Evolutionary conservation across 2,329 filamentous ascomycete genomes (phyloP), one percentile per base, ranked within the genome.

Genomic region (Diaporthe sp.): DNA sequence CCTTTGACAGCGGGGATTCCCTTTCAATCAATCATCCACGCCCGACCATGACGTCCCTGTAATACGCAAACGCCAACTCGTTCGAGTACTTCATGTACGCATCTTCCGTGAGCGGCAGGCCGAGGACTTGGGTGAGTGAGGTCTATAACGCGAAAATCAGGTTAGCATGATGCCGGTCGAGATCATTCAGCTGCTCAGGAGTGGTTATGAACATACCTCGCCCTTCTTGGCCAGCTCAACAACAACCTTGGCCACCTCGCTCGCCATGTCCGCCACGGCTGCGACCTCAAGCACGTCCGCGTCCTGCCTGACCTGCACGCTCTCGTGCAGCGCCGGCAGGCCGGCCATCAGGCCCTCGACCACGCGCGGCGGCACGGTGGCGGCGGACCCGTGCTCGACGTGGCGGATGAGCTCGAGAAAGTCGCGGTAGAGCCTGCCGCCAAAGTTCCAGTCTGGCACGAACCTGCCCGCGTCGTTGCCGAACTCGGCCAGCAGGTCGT

Each of bases 251-350:
- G 93, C 94, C 75, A 96, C 91, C 59, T 92, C 88, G 70, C 91
- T 91, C 61, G 93, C 93, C 89, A 98, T 97, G 80, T 97, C 95
- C 77, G 93, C 92, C 71, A 96, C 88, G 0, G 95, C 94, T 55
- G 96, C 94, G 70, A 91, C 86, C 80, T 94, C 89, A 76, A 91
- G 82, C 8, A 82, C 80, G 50, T 86, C 84, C 3, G 82, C 78
- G 13, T 82, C 81, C 32, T 70, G 72, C 37, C 74, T 65, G 30
- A 75, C 72, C 39, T 80, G 78, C 70, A 78, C 76, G n/a, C 75
- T 78, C 73, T 87, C 88, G 74, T 87, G 86, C 83, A 92, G 88
- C 37, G 87, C 87, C 37, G 88, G 88, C 42, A 92, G 82, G 44
- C 90, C 88, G 37, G 86, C 83, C 65, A 91, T 81, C n/a, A 93